Base-by-base conservation (phyloP, 352 stramenopile genomes). In the Pythium brachiatum region DNA sequence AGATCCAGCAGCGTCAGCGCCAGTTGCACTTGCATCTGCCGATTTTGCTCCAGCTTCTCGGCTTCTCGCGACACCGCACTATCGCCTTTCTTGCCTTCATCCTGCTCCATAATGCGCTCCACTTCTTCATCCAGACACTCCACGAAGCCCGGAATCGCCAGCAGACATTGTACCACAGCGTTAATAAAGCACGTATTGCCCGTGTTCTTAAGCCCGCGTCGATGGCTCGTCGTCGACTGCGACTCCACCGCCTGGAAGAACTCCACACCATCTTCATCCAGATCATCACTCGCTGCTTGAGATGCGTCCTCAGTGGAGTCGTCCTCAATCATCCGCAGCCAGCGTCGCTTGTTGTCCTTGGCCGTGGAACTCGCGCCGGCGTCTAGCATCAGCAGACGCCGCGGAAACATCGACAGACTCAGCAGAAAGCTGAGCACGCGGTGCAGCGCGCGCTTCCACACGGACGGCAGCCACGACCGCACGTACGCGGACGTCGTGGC, bases 131-230 rank as follows among this genome's bases (percentile, higher is more conserved):
- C 62, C 31, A 83, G n/a, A 16, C 50, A 48, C 12, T 65, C 39
- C 1, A 53, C 44, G 46, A 91, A 86, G n/a, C 52, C 73, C 9
- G 81, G 77, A 2, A 83, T 44, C 31, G 64, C 65, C 0, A 64
- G 66, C 6, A 93, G 67, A 60, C 81, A 93, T 56, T 91, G 81
- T 20, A 91, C 38, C 15, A 90, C 77, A n/a, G 83, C 77, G 57
- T 88, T 91, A 29, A 87, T 69, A 67, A 92, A 92, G 72, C 83
- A 93, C 52, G 78, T 77, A 46, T 93, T 91, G 59, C 81, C 80
- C 56, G 64, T 75, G 64, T 93, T 93, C n/a, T 66, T 53, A 1
- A 92, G 72, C 9, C 81, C 81, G 1, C 61, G 57, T 43, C 74
- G 72, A 25, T n/a, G 18, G 6, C 48, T 59, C n/a, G 36, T 2